phyloP scores from a whole-genome alignment of 2,329 filamentous ascomycete species.

The Diatrype stigma region DNA sequence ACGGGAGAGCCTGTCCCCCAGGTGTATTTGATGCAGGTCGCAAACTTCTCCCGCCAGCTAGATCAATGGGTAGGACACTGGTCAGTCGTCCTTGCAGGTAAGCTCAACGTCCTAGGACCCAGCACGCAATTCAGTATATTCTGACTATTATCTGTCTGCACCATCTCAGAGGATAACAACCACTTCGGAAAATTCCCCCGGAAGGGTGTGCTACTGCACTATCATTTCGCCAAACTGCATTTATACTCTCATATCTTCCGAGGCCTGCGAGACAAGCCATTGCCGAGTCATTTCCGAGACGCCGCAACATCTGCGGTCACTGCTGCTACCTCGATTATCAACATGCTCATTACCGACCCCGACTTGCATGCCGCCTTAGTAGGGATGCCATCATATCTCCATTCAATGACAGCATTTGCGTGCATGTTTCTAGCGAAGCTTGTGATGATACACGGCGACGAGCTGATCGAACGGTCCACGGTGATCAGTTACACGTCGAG shows the following conservation, averaged over 20 bases:
- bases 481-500: slow-evolving; percentile 34
- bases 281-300: slow-evolving; percentile 32
- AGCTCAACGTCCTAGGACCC: slow-evolving; percentile 3
- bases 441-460: slow-evolving; percentile 36
- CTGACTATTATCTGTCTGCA: slow-evolving; percentile 13
- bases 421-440: slow-evolving; percentile 49
- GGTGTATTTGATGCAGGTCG: slow-evolving; percentile 45
- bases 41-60: slow-evolving; percentile 28
- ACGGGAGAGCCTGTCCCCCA: slow-evolving; percentile 46
- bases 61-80: slow-evolving; percentile 35
- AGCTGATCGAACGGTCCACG: slow-evolving; percentile 32
- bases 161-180: slow-evolving; percentile 34
- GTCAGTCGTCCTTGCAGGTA: slow-evolving; percentile 27
- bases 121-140: too few species aligned
- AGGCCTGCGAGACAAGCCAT: slow-evolving; percentile 29
- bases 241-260: slow-evolving; percentile 39
- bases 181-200: slow-evolving; percentile 36
- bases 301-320: slow-evolving; percentile 28
- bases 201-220: slow-evolving; percentile 35
- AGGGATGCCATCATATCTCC: slow-evolving; percentile 47
- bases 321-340: slow-evolving; percentile 40
- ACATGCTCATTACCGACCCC: slow-evolving; percentile 38
- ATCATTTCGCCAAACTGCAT: slow-evolving; percentile 38
- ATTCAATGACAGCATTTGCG: slow-evolving; percentile 50
- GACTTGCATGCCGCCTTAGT: slow-evolving; percentile 36